These are phyloP conservation scores for Globisporangium iwayamae DNA, from an alignment of 352 stramenopile genomes.

Conservation along the genomic window DNA sequence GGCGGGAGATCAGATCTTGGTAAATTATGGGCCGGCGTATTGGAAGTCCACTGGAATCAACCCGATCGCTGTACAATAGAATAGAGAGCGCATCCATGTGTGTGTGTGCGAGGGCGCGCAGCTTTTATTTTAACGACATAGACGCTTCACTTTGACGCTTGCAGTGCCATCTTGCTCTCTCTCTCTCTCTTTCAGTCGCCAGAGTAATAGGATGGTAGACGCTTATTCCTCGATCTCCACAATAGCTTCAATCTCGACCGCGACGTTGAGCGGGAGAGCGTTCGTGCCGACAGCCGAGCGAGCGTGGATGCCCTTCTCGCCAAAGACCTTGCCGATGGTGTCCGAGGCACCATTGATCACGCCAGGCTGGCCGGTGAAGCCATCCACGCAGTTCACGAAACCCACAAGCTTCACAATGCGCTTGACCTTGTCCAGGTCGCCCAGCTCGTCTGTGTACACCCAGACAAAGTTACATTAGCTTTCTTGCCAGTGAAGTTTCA, in stretches of 20 bases:
- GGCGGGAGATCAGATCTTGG: constrained; percentile 61
- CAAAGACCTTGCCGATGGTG: constrained; percentile 76
- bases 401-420: constrained; percentile 92
- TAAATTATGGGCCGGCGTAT: constrained; percentile 69
- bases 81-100: constrained; percentile 14
- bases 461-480: too few species aligned
- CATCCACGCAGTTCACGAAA: constrained; percentile 90
- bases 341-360: constrained; percentile 94
- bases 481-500: too few species aligned
- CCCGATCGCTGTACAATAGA: constrained; percentile 37
- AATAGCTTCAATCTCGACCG: constrained; percentile 95
- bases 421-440: constrained; percentile 87
- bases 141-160: constrained; percentile 1
- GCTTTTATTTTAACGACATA: constrained; percentile 14
- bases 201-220: too few species aligned
- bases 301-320: constrained; percentile 68
- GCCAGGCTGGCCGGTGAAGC: constrained; percentile 78
- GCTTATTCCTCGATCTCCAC: constrained; percentile 73
- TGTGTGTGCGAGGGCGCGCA: not conserved
- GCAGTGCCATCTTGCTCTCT: not conserved
- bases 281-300: constrained; percentile 93
- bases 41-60: constrained; percentile 63
- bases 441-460: constrained; percentile 39
- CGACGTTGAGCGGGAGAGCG: constrained; percentile 90
- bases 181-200: not conserved